Percentiles rank a stretch among this genome's conserved stretches.
These are phyloP conservation scores for Sugiyamaella americana DNA, from an alignment of 805 yeast species.

Conservation along the genomic window DNA sequence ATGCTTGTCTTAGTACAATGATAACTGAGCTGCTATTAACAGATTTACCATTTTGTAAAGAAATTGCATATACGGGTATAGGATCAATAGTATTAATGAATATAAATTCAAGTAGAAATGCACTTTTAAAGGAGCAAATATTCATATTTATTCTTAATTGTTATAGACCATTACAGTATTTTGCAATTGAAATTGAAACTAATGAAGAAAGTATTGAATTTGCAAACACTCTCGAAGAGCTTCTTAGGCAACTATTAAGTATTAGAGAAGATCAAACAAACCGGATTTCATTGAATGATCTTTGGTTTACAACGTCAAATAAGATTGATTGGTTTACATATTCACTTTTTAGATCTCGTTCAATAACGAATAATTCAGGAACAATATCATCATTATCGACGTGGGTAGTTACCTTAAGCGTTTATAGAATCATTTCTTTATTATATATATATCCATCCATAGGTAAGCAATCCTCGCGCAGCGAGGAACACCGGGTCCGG, in stretches of 20 bases:
- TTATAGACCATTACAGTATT: constrained; percentile 5
- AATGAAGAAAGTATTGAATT: too few relatives aligned
- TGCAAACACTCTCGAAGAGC: too few relatives aligned
- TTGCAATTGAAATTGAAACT: too few relatives aligned
- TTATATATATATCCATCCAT: too few relatives aligned
- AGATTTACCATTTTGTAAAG: background rate
- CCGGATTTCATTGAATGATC: background rate
- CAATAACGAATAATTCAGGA: background rate
- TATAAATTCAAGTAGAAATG: background rate
- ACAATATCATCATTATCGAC: too few relatives aligned
- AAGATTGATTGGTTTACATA: background rate
- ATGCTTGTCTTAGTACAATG: constrained; percentile 3
- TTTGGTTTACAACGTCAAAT: background rate
- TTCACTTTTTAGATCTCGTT: background rate
- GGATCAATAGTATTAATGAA: background rate
- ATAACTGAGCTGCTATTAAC: constrained; percentile 1
- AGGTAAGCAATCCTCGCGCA: too few relatives aligned
- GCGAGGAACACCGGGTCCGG: too few relatives aligned
- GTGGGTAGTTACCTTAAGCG: too few relatives aligned
- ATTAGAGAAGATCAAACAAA: background rate
- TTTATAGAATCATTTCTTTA: too few relatives aligned
- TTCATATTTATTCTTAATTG: constrained; percentile 6
- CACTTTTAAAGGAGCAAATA: constrained; percentile 2
- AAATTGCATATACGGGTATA: background rate
- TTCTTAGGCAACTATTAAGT: too few relatives aligned